Base-by-base conservation (phyloP, 1,139 yeast genomes). In the Wickerhamomyces sp. region DNA sequence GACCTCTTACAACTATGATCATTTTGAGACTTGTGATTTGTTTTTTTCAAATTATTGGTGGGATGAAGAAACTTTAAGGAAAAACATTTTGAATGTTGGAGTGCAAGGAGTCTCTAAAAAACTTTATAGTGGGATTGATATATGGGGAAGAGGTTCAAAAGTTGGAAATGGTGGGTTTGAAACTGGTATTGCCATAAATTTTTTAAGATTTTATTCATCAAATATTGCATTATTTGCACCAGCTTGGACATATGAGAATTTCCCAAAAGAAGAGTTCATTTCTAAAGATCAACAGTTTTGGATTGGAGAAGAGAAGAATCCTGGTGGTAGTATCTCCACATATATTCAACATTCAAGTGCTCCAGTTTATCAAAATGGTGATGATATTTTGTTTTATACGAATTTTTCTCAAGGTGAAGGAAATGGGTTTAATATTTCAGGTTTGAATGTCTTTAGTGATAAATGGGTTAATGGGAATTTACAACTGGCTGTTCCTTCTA, bases 31-130 rank as follows among this genome's bases (percentile, higher is more conserved):
- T 5, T 40, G 67, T 2, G 72, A 68, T 45, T 43, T 47, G 3
- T 62, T 69, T 44, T 58, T 70, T 42, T 64, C 73, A 1, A 69
- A 69, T 43, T 69, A 68, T 45, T 67, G 71, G 70, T 70, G 74
- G 74, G 63, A 61, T 43, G 59, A 62, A 31, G 52, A 55, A 4
- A 54, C 55, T 18, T 47, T 70, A 29, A 59, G 59, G 44, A 54
- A 58, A 23, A 69, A 67, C 39, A 51, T 66, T 7, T 51, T 58
- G 27, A 62, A 65, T 29, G 60, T 65, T 39, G 74, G 74, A 3
- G 33, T 62, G 0, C 50, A 60, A 34, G 73, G 72, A 0, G 59
- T 56, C 1, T 55, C 53, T 26, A 55, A 57, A 13, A 66, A 67
- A 39, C 40, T 67, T 2, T 66, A 49, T 46, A 67, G 65, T n/a